These are phyloP conservation scores for Aspergillus kassunensis DNA, from an alignment of 495 filamentous ascomycete genomes.

Conservation along the genomic window DNA sequence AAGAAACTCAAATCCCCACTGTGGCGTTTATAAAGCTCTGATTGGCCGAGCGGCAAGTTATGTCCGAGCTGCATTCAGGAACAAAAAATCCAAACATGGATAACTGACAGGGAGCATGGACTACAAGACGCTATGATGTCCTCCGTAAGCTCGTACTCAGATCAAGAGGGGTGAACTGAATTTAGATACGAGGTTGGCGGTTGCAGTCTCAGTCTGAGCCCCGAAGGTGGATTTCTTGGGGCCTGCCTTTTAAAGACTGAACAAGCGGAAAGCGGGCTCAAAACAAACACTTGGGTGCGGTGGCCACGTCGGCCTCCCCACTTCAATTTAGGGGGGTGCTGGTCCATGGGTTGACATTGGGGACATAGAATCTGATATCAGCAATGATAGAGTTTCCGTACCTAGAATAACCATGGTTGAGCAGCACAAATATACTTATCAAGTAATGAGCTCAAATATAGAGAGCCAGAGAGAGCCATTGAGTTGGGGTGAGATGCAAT, in stretches of 20 bases:
- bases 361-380: too few species aligned
- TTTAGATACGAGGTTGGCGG: neutral
- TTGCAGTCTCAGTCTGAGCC: neutral
- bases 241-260: neutral
- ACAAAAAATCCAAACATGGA: neutral
- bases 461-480: neutral
- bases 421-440: too few species aligned
- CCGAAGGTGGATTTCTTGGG: neutral
- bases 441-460: neutral
- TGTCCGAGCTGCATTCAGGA: neutral
- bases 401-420: too few species aligned
- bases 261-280: slow-evolving; percentile 7
- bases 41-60: slow-evolving; percentile 5
- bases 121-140: neutral
- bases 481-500: too few species aligned
- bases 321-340: slow-evolving; percentile 5
- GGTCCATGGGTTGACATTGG: too few species aligned
- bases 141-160: too few species aligned
- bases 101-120: too few species aligned
- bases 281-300: slow-evolving; percentile 7
- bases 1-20: neutral
- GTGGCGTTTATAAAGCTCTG: neutral
- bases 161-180: too few species aligned
- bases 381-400: too few species aligned
- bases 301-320: slow-evolving; percentile 10